Percentiles rank a stretch among this genome's conserved stretches.
phyloP scores from a whole-genome alignment of 73 alveolate species.

The Tetrahymena thermophila region DNA sequence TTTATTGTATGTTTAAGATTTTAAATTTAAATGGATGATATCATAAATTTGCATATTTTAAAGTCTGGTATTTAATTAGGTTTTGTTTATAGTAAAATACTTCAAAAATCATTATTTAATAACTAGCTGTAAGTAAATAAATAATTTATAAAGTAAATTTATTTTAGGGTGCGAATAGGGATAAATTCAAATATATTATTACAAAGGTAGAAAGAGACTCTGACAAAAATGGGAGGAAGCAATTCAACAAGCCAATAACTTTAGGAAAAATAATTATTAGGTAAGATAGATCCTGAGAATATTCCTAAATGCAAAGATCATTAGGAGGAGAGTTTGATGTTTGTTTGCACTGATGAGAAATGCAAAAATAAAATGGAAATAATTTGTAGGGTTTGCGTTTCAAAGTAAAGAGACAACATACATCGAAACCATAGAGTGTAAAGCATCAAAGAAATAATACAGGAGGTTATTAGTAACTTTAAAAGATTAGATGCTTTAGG shows the following conservation, averaged over 20 bases:
- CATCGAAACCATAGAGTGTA: not conserved
- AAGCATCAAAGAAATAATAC: not conserved
- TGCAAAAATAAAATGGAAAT: not conserved
- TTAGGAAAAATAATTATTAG: not conserved
- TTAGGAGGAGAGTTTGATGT: not conserved
- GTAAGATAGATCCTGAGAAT: not conserved
- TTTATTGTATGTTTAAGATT: too few species aligned
- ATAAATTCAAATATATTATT: too few species aligned
- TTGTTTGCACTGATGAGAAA: not conserved
- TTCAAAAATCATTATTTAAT: too few species aligned
- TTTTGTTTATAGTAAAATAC: too few species aligned
- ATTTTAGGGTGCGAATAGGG: too few species aligned
- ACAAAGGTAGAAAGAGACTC: not conserved
- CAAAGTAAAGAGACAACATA: not conserved
- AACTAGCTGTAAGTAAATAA: too few species aligned
- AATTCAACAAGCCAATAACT: not conserved
- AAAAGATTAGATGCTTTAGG: not conserved
- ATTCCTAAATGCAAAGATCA: not conserved
- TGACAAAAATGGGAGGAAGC: not conserved
- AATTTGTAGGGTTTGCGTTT: not conserved
- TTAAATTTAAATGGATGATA: too few species aligned
- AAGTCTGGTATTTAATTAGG: too few species aligned
- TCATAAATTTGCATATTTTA: too few species aligned
- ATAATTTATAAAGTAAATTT: too few species aligned
- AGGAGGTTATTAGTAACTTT: not conserved